Evolutionary conservation across 2,329 filamentous ascomycete genomes (phyloP), one percentile per base, ranked within the genome.

Genomic region (Calonectria leucothoes): DNA sequence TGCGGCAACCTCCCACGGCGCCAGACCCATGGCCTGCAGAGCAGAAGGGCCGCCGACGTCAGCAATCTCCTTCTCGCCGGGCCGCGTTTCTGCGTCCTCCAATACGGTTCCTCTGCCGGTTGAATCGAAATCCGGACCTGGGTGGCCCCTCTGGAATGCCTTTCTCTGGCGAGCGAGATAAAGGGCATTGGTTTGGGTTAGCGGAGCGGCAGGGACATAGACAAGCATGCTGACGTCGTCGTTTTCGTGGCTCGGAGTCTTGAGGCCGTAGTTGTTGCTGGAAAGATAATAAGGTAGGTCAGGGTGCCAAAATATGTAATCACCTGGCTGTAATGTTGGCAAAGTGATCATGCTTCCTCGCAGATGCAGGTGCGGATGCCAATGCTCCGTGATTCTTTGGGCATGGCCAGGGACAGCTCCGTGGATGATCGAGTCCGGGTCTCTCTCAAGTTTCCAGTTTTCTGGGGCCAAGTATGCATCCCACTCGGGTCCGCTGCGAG

Each of bases 301-400:
- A 27, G 89, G 89, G 77, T 91, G 89, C 89, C 89, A 91, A 76
- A 91, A 82, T 73, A 91, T 89, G 79, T 91, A 91, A 83, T 91
- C 89, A 77, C 89, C 89, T 0, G 88, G 86, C 73, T 88, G 87
- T 52, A 91, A 81, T 12, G 87, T 88, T 4, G 89, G 89, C 59
- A 90, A 85, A n/a, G 89, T 88, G 71, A 91, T 86, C 74, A 91
- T 87, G 74, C 87, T 90, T 69, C 85, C 84, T 72, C 88, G 85
- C 57, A 91, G 85, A 79, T 88, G 85, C 15, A 91, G 84, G 71
- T 91, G 89, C 25, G 89, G 89, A 77, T 91, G 89, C 89, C 89
- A 91, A 14, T 87, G 85, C 78, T 90, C 89, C 1, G 89, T 91
- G 52, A 91, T 86, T 69, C 89, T 87, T 82, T 91, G 89, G 17